Percentiles rank a stretch among this genome's conserved stretches.
Evolutionary conservation across 129 eudicot genomes (phyloP).

Genomic region (Escallonia rubra): DNA sequence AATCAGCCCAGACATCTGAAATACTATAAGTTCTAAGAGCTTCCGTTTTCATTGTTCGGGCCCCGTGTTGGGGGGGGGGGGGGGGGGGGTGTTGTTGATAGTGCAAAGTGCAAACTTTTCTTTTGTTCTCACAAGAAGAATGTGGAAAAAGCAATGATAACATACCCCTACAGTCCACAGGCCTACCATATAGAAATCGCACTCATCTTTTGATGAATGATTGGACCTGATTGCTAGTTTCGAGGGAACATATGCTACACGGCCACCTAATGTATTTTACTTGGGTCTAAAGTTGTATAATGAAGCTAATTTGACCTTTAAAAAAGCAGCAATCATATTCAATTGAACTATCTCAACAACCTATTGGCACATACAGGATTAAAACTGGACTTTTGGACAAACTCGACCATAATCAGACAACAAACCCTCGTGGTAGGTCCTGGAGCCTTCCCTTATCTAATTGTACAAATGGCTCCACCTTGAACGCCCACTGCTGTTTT

Average conservation of each 20-base stretch:
- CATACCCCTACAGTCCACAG: neutral
- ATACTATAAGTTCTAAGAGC: too few relatives aligned
- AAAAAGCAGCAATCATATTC: neutral
- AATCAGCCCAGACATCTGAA: too few relatives aligned
- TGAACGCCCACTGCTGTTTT: neutral
- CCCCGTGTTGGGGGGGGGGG: too few relatives aligned
- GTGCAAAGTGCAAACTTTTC: slow-evolving; percentile 12
- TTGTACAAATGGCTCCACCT: neutral
- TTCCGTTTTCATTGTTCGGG: too few relatives aligned
- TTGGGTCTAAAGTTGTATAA: neutral
- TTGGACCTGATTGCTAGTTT: too few relatives aligned
- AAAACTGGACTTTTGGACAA: neutral
- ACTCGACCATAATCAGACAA: neutral
- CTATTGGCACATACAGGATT: neutral
- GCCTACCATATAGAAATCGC: too few relatives aligned
- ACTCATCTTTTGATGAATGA: too few relatives aligned
- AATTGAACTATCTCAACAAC: neutral
- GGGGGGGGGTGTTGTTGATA: neutral
- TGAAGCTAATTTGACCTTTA: neutral
- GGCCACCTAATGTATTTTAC: neutral
- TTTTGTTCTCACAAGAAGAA: slow-evolving; percentile 12
- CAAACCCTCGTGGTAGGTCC: slow-evolving; percentile 7
- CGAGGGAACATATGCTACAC: too few relatives aligned
- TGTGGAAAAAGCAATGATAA: neutral
- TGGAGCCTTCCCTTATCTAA: neutral